Evolutionary conservation across 2,329 filamentous ascomycete genomes (phyloP).

Genomic region (Penicillium sp.): DNA sequence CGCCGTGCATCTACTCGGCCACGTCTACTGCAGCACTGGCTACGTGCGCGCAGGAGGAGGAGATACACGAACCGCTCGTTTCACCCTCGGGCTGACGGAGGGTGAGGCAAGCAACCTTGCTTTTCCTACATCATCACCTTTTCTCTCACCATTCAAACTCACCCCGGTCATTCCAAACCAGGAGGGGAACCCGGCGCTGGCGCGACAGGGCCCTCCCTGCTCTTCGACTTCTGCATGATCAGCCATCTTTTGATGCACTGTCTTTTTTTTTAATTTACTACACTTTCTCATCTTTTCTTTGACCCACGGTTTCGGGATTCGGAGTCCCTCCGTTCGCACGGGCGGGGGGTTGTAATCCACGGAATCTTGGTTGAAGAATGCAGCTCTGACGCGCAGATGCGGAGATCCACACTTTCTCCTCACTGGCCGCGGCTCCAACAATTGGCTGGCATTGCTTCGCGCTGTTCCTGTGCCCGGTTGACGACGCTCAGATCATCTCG

Average conservation of each 20-base stretch:
- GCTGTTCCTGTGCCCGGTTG: conserved; percentile 6
- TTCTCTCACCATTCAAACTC: conserved; percentile 14
- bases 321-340: not conserved
- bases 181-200: conserved; percentile 23
- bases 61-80: not conserved
- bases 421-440: conserved; percentile 11
- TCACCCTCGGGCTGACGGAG: not conserved
- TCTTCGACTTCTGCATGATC: conserved; percentile 20
- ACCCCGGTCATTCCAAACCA: conserved; percentile 9
- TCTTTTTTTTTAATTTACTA: conserved; percentile 17
- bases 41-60: not conserved
- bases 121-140: not conserved
- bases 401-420: conserved; percentile 20
- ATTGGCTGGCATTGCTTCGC: conserved; percentile 18
- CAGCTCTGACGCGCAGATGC: conserved; percentile 24
- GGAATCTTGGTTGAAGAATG: conserved; percentile 5
- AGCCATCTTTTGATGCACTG: conserved; percentile 17
- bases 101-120: not conserved
- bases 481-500: conserved; percentile 6
- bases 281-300: conserved; percentile 12
- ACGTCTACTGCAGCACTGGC: not conserved
- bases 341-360: conserved; percentile 14
- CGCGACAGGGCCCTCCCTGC: conserved; percentile 13
- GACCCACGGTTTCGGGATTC: not conserved
- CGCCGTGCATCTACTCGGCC: not conserved